These are phyloP conservation scores for cucumber (Cucumis sativus) DNA, from an alignment of 306 rosid species.

Conservation along the genomic window Cucumber_9930_V3 NC_026657.2:8254001-8254500, in stretches of 20 bases:
- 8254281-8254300: neutral
- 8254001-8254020: constrained; percentile 88
- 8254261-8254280: neutral
- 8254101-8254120: constrained; percentile 62
- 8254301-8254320: neutral
- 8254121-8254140: constrained; percentile 75
- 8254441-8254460: constrained; percentile 93
- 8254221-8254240: constrained; percentile 93
- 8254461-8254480: constrained; percentile 74
- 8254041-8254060: constrained; percentile 97
- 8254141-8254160: constrained; percentile 76
- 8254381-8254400: constrained; percentile 98
- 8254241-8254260: constrained; percentile 44
- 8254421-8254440: constrained; percentile 68
- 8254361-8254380: constrained; percentile 73
- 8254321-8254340: constrained; percentile 44
- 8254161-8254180: constrained; percentile 90
- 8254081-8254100: constrained; percentile 49
- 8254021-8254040: constrained; percentile 72
- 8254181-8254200: constrained; percentile 75
- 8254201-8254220: constrained; percentile 78
- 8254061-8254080: constrained; percentile 96
- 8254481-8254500: constrained; percentile 87
- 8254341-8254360: constrained; percentile 82
- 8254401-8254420: constrained; percentile 90